Evolutionary conservation across 768 basidiomycete genomes (phyloP), one percentile per base, ranked within the genome.

Genomic region (Mycena albidolilacea): DNA sequence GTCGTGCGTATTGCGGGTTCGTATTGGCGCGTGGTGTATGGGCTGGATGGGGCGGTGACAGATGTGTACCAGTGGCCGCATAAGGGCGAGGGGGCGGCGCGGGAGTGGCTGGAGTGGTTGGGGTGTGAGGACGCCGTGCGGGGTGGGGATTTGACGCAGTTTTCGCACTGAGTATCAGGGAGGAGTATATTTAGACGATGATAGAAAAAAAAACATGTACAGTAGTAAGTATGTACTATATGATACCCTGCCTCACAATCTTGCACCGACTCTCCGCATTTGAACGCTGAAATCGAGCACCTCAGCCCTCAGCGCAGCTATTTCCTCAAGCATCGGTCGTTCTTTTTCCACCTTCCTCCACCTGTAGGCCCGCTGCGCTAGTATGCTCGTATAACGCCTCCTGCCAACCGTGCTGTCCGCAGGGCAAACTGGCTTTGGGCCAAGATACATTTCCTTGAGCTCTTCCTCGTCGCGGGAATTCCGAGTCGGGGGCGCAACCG

Each of bases 71-170:
- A 86, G 68, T 93, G 91, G 89, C 86, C 91, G 6, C 86, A 85
- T 87, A 71, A 82, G 90, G 46, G 87, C 84, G 23, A 80, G 82
- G 73, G 90, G 71, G 84, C 85, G 5, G 81, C 80, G 19, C 54
- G 61, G 19, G 90, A 92, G 76, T 92, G 91, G 91, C 82, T 93
- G 30, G 90, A 92, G 78, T 90, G 90, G 84, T 79, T 88, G 46
- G 90, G 88, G 0, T 92, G 92, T 74, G 88, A 88, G 72, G 89
- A 91, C 72, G 91, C 90, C 38, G 76, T 84, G 9, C 44, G 38
- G 12, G 52, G 54, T 39, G 63, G 46, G 10, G 70, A 74, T 39
- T 44, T 70, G 19, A 39, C 48, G 10, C 63, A 61, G 41, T 74
- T 70, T 35, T 44, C 54, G 46, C 46, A 57, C 48, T 57, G 41